Base-by-base conservation (phyloP, 306 rosid genomes). In the Vicia sativa region DNA sequence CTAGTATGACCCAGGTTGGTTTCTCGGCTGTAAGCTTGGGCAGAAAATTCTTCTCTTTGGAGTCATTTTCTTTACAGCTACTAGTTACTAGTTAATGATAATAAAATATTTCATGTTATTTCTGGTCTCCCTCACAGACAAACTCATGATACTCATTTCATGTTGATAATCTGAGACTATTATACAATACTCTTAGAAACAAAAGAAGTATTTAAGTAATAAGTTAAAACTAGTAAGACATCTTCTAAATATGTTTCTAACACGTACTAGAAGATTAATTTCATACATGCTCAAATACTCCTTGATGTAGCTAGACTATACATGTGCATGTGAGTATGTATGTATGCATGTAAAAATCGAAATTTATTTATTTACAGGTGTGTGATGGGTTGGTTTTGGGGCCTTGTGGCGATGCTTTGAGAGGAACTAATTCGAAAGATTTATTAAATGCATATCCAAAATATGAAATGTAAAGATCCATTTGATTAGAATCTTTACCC, bases 401-500 rank as follows among this genome's bases (percentile, higher is more conserved):
- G 49, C 71, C 54, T 43, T 19, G 67, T 34, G 50, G 62, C 34
- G 41, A 4, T 50, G 52, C 64, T 35, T 62, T 31, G 9, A 48
- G 19, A 45, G 45, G 52, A 64, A 62, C 63, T 56, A 25, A 57
- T 13, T 53, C 28, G 29, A 31, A 74, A 74, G 35, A 64, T 13
- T 31, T 23, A 72, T 37, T 23, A 64, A 61, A 54, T 25, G 37
- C 65, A 79, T 4, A 50, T 13, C 67, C 60, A 38, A 50, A 54
- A 61, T n/a, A 16, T 58, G 50, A 72, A 59, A 62, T 61, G 38
- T 3, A 56, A 77, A 19, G 12, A 70, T 25, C 55, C 45, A 41
- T 44, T 21, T 18, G 21, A 42, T 63, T 56, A 77, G 52, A 48
- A 60, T 67, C 69, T 54, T 70, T 81, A 90, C 98, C 90, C 86